Evolutionary conservation across 106 monocot species (phyloP).

Genomic region (Dendrobium chrysotoxum): DNA sequence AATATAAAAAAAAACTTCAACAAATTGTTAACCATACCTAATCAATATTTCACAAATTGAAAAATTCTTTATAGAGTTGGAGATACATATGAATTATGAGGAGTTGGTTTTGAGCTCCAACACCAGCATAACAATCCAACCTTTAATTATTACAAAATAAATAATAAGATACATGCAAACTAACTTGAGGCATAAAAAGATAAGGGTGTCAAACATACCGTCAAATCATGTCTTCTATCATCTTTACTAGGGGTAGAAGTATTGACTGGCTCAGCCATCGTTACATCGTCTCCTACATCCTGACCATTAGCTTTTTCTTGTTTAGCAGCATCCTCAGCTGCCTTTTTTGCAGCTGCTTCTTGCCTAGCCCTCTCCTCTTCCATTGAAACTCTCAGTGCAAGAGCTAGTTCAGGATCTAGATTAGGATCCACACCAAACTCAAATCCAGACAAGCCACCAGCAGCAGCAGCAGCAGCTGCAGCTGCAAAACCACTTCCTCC

Average conservation of each 20-base stretch:
- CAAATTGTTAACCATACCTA: not conserved
- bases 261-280: constrained; percentile 47
- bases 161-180: not conserved
- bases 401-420: constrained; percentile 91
- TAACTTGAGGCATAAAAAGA: not conserved
- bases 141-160: not conserved
- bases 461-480: constrained; percentile 81
- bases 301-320: constrained; percentile 45
- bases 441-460: constrained; percentile 73
- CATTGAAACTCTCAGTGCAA: constrained; percentile 96
- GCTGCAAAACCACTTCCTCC: constrained; percentile 94
- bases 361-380: constrained; percentile 97
- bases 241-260: constrained; percentile 29
- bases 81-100: not conserved
- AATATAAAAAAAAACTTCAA: not conserved
- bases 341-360: constrained; percentile 94
- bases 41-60: not conserved
- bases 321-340: constrained; percentile 73
- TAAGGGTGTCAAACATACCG: constrained; percentile 23
- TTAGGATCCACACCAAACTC: constrained; percentile 99
- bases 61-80: not conserved
- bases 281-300: constrained; percentile 38
- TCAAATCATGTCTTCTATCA: constrained; percentile 43
- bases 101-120: not conserved
- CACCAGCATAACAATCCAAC: not conserved